These are phyloP conservation scores for Anaeromyces robustus DNA, from an alignment of 192 early-diverging fungal genomes.

Conservation along the genomic window DNA sequence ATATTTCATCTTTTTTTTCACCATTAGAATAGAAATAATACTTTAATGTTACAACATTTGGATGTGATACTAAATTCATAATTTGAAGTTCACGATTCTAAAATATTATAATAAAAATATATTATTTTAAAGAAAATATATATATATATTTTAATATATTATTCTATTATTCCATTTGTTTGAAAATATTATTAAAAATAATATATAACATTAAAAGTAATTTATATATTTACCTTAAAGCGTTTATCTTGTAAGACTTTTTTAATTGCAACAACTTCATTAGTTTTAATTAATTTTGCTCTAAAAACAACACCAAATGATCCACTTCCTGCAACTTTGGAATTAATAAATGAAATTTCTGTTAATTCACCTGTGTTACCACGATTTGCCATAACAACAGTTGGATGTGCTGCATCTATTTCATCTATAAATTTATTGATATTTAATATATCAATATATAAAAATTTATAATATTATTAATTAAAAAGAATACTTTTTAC, in stretches of 20 bases:
- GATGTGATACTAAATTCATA: conserved; percentile 82
- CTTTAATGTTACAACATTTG: conserved; percentile 78
- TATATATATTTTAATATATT: no score
- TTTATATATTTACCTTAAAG: conserved; percentile 58
- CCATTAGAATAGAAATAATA: conserved; percentile 92
- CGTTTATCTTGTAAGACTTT: conserved; percentile 97
- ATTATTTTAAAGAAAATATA: no score
- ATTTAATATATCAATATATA: no score
- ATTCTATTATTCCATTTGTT: no score
- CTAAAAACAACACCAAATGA: conserved; percentile 97
- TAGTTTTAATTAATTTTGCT: conserved; percentile 63
- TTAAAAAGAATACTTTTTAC: no score
- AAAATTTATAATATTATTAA: no score
- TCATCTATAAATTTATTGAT: no score
- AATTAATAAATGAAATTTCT: conserved; percentile 79
- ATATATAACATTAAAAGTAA: no score
- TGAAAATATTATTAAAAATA: no score
- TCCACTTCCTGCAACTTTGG: conserved; percentile 90
- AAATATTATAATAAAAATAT: not conserved
- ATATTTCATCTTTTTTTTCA: conserved; percentile 89
- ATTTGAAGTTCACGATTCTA: conserved; percentile 87
- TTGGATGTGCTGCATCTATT: no score
- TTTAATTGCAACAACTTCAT: conserved; percentile 88
- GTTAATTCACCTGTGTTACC: conserved; percentile 70
- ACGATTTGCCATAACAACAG: conserved; percentile 57